Evolutionary conservation across 176 grass and related monocot species (phyloP).

Genomic region (Coix lacrymajobi): DNA sequence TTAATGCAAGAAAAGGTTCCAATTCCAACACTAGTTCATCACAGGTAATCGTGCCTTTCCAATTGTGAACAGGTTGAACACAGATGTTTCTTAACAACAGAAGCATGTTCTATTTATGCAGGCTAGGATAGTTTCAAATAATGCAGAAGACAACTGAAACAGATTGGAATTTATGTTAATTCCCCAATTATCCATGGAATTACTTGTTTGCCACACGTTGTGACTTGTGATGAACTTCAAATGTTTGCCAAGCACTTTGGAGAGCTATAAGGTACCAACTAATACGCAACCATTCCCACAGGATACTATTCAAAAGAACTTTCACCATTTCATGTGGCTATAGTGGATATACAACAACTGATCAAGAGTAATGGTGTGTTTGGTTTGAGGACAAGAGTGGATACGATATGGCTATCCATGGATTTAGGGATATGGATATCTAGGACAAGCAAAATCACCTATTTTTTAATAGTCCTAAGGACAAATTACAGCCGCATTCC

Average conservation of each 20-base stretch:
- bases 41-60: not conserved
- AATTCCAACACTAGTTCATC: not conserved
- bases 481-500: not conserved
- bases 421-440: too few relatives aligned
- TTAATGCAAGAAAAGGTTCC: not conserved
- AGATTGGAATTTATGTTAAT: not conserved
- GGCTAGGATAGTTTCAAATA: not conserved
- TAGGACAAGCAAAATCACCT: not conserved
- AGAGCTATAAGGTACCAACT: not conserved
- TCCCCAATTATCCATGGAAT: not conserved
- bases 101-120: not conserved
- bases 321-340: not conserved
- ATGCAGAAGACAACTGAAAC: not conserved
- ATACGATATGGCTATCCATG: too few relatives aligned
- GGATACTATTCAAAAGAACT: not conserved
- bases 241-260: not conserved
- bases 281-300: not conserved
- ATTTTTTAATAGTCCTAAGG: not conserved
- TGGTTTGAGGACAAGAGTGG: too few relatives aligned
- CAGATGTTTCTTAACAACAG: not conserved
- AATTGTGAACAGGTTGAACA: conserved; percentile 1
- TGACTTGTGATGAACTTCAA: not conserved
- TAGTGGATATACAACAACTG: not conserved
- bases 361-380: too few relatives aligned
- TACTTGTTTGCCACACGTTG: not conserved